phyloP scores from a whole-genome alignment of 2,329 filamentous ascomycete species.

The Penicillium sp. region DNA sequence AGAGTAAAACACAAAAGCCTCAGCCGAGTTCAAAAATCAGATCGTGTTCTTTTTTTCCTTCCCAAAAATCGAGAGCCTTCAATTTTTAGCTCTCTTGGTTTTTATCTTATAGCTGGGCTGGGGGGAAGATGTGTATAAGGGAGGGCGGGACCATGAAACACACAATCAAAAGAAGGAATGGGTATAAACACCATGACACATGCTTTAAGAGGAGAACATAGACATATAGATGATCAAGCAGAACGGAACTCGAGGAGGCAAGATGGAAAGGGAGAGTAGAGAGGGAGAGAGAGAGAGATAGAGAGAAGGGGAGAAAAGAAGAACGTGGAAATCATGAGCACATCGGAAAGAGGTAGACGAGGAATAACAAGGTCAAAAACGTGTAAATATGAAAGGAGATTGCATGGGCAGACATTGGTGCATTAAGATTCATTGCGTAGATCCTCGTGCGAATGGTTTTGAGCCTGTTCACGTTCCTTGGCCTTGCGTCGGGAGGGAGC shows the following conservation, averaged over 20 bases:
- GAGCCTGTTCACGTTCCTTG: conserved; percentile 39
- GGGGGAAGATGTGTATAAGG: conserved; percentile 7
- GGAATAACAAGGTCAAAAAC: conserved; percentile 8
- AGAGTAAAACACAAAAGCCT: conserved; percentile 1
- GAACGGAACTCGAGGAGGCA: conserved; percentile 6
- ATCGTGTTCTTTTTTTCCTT: neutral
- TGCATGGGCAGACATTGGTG: conserved; percentile 15
- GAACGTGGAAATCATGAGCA: conserved; percentile 37
- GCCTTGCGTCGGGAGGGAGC: conserved; percentile 42
- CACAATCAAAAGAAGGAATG: conserved; percentile 35
- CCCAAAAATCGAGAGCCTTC: conserved; percentile 1
- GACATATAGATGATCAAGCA: conserved; percentile 5
- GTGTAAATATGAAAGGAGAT: conserved; percentile 31
- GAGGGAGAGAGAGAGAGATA: conserved; percentile 1
- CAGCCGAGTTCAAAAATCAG: conserved; percentile 4
- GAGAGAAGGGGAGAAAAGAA: conserved; percentile 15
- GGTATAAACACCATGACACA: conserved; percentile 46
- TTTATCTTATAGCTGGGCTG: conserved; percentile 6
- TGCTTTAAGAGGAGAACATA: conserved; percentile 29
- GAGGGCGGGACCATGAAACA: conserved; percentile 22
- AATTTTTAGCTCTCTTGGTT: neutral
- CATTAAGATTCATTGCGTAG: conserved; percentile 32
- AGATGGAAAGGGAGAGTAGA: conserved; percentile 14
- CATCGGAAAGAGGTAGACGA: conserved; percentile 21
- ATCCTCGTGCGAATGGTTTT: conserved; percentile 36